These are phyloP conservation scores for Yueomyces sp. DNA, from an alignment of 1,139 yeast species.

Conservation along the genomic window DNA sequence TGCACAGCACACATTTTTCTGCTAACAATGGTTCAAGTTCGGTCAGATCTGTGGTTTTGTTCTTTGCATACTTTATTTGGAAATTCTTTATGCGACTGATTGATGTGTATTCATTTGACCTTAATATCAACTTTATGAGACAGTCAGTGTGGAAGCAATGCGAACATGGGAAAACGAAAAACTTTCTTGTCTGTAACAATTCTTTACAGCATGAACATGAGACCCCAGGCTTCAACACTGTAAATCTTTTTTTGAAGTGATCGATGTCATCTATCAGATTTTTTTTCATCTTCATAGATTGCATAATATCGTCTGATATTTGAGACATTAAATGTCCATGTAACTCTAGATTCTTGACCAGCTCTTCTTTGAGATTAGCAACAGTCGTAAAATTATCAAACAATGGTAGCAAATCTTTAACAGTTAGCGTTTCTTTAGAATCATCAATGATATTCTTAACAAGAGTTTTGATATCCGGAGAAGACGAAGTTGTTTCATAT, in stretches of 20 bases:
- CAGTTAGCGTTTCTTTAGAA: constrained; percentile 44
- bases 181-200: constrained; percentile 59
- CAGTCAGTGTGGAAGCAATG: constrained; percentile 91
- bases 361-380: constrained; percentile 73
- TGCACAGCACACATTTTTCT: constrained; percentile 68
- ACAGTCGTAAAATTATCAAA: constrained; percentile 77
- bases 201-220: constrained; percentile 63
- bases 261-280: constrained; percentile 49
- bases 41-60: constrained; percentile 13
- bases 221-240: constrained; percentile 70
- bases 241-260: constrained; percentile 35
- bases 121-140: constrained; percentile 44
- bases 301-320: constrained; percentile 65
- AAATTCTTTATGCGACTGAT: constrained; percentile 48
- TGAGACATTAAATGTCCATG: constrained; percentile 55
- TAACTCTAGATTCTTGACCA: constrained; percentile 62
- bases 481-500: constrained; percentile 10
- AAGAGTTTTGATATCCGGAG: constrained; percentile 18
- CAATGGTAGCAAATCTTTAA: constrained; percentile 73
- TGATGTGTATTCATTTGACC: constrained; percentile 55
- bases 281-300: constrained; percentile 52
- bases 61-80: constrained; percentile 31
- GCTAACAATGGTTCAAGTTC: constrained; percentile 47
- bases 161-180: constrained; percentile 77
- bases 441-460: constrained; percentile 31